Conservation (phyloP, 352 stramenopile genomes). For the Albugo laibachii region DNA sequence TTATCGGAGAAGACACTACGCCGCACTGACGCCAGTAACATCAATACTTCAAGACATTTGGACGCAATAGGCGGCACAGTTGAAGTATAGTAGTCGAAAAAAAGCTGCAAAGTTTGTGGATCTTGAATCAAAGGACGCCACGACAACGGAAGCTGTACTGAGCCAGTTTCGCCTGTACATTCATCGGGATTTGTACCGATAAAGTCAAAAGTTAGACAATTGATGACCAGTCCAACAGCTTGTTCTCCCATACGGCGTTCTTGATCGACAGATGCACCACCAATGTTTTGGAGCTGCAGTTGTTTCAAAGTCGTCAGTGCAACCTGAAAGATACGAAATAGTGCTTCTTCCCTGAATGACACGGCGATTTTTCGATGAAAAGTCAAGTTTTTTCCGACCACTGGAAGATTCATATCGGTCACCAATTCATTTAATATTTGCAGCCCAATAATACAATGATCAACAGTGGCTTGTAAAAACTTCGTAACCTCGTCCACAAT, state of each 20-base stretch:
- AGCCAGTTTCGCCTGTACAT: slow-evolving; percentile 92
- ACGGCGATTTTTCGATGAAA: slow-evolving; percentile 96
- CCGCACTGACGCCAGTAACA: slow-evolving; percentile 88
- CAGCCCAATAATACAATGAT: slow-evolving; percentile 95
- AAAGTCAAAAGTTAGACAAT: slow-evolving; percentile 97
- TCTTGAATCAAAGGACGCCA: slow-evolving; percentile 91
- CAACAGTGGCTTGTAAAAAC: slow-evolving; percentile 91
- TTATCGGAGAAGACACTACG: slow-evolving; percentile 96
- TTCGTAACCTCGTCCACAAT: slow-evolving; percentile 96
- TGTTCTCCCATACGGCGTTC: slow-evolving; percentile 87
- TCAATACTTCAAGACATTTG: slow-evolving; percentile 92
- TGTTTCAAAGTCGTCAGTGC: slow-evolving; percentile 91
- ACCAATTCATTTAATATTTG: slow-evolving; percentile 97
- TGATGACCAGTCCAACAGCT: slow-evolving; percentile 81
- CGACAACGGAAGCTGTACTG: slow-evolving; percentile 92
- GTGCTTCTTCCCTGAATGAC: slow-evolving; percentile 91
- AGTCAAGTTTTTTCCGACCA: slow-evolving; percentile 85
- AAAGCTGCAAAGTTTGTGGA: slow-evolving; percentile 82
- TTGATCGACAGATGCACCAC: slow-evolving; percentile 60
- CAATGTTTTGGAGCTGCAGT: slow-evolving; percentile 82
- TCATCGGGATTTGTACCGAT: slow-evolving; percentile 98
- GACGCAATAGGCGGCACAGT: slow-evolving; percentile 83
- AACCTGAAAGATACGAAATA: slow-evolving; percentile 93
- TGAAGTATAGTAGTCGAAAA: slow-evolving; percentile 95
- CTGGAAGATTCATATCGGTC: slow-evolving; percentile 94